A percentile compares a stretch with the other conserved stretches of the same genome.
phyloP scores from a whole-genome alignment of 176 grass and related monocot species.

The Zoysia pacifica region DNA sequence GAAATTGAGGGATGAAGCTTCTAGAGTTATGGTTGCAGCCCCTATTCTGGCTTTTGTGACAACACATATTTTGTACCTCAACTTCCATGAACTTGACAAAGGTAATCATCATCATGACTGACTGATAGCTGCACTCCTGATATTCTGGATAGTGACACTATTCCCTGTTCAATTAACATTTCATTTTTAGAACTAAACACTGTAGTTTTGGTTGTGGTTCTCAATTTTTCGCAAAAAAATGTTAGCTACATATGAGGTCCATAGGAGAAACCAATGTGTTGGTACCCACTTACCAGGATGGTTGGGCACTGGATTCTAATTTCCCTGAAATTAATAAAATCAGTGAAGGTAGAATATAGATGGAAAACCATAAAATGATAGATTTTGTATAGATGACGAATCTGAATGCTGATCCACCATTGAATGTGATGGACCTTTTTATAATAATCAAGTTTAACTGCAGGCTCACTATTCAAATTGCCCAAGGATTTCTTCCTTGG shows the following conservation, averaged over 20 bases:
- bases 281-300: background rate
- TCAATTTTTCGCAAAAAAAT: background rate
- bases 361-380: background rate
- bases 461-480: background rate
- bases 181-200: background rate
- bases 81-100: constrained; percentile 84
- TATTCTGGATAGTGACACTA: background rate
- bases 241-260: background rate
- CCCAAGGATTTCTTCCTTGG: background rate
- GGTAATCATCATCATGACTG: constrained; percentile 44
- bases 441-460: background rate
- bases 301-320: background rate
- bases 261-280: background rate
- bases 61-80: constrained; percentile 93
- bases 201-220: background rate
- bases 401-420: too few species aligned
- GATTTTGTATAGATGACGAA: too few species aligned
- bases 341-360: background rate
- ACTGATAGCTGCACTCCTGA: background rate
- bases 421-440: too few species aligned
- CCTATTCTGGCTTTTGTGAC: constrained; percentile 93
- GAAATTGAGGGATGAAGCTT: constrained; percentile 73
- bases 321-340: too few species aligned
- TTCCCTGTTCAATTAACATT: background rate
- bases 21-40: constrained; percentile 85